phyloP scores from a whole-genome alignment of 768 basidiomycete genomes.

The Pleurotus ostreatus region DNA sequence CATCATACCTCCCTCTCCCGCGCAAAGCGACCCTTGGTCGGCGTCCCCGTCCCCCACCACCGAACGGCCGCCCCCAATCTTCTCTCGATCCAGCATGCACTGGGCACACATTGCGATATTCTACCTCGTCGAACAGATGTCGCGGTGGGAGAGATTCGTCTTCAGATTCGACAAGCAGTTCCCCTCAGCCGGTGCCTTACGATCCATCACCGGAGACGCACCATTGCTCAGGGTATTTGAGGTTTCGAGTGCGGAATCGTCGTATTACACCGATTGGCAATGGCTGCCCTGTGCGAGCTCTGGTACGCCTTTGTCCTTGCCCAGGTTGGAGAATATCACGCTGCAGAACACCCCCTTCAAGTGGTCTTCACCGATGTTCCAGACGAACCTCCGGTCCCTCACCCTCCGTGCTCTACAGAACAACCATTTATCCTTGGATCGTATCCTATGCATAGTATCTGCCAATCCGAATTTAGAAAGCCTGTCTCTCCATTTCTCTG shows the following conservation, averaged over 20 bases:
- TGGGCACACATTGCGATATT: slow-evolving; percentile 82
- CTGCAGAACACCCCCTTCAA: slow-evolving; percentile 73
- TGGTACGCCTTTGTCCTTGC: slow-evolving; percentile 30
- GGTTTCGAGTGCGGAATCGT: slow-evolving; percentile 66
- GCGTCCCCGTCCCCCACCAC: slow-evolving; percentile 21
- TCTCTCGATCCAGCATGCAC: slow-evolving; percentile 49
- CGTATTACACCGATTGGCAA: slow-evolving; percentile 62
- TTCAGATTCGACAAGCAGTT: slow-evolving; percentile 79
- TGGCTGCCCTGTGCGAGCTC: slow-evolving; percentile 62
- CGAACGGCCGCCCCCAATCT: slow-evolving; percentile 20
- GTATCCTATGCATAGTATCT: slow-evolving; percentile 60
- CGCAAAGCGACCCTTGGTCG: slow-evolving; percentile 35
- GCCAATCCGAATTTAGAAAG: slow-evolving; percentile 54
- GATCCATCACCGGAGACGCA: slow-evolving; percentile 68
- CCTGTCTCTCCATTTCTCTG: slow-evolving; percentile 59
- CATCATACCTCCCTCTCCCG: slow-evolving; percentile 42
- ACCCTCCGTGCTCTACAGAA: slow-evolving; percentile 65
- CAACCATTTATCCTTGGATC: slow-evolving; percentile 60
- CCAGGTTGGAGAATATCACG: slow-evolving; percentile 53
- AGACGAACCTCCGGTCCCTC: slow-evolving; percentile 50
- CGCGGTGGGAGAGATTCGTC: slow-evolving; percentile 77
- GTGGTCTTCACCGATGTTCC: slow-evolving; percentile 73
- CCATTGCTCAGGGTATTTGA: slow-evolving; percentile 75
- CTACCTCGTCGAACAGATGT: slow-evolving; percentile 78
- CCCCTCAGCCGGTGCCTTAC: slow-evolving; percentile 67